Base-by-base conservation (phyloP, 225 moss, liverwort and hornwort genomes). In the Pseudoscleropodium purum region DNA sequence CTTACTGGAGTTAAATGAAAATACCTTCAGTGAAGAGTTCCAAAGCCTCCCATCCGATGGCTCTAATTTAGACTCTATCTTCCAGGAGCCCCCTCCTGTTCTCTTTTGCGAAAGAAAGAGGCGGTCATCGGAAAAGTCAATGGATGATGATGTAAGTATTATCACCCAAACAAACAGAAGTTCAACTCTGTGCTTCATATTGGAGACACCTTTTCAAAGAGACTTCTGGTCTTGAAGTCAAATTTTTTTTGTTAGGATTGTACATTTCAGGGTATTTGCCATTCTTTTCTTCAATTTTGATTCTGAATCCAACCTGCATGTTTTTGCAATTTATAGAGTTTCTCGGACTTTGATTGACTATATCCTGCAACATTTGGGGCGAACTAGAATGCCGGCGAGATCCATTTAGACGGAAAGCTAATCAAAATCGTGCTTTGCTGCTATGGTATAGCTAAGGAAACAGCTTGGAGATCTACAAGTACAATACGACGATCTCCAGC, bases 391-490 rank as follows among this genome's bases (percentile, higher is more conserved):
- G 78, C 59, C 73, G 11, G 30, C 59, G 88, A 84, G 56, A 80
- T 89, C 57, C 41, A 79, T 75, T 43, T 49, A 84, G 51, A 60
- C 34, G 70, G 37, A 81, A 37, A 90, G 29, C 30, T 93, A 74
- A 88, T 79, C 26, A 75, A 62, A 69, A 43, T 14, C 75, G 25
- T 89, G 65, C 45, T 61, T 85, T 85, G 51, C 77, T 80, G 82
- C 70, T 60, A 54, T 95, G 64, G 74, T 90, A 83, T 88, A 98
- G 97, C 68, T 95, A 60, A 91, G 91, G 92, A 91, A 93, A 75
- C 94, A 97, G 89, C 89, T 97, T 87, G 85, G 57, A 79, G 94
- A 97, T 87, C 90, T 98, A 75, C 95, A 96, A 97, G 92, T 82
- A 45, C 95, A 95, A 73, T 96, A 94, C 75, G 94, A 95, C 59